Evolutionary conservation across 2,329 filamentous ascomycete species (phyloP), one percentile per base, ranked within the genome.

Genomic region (Pleurostoma richardsiae): DNA sequence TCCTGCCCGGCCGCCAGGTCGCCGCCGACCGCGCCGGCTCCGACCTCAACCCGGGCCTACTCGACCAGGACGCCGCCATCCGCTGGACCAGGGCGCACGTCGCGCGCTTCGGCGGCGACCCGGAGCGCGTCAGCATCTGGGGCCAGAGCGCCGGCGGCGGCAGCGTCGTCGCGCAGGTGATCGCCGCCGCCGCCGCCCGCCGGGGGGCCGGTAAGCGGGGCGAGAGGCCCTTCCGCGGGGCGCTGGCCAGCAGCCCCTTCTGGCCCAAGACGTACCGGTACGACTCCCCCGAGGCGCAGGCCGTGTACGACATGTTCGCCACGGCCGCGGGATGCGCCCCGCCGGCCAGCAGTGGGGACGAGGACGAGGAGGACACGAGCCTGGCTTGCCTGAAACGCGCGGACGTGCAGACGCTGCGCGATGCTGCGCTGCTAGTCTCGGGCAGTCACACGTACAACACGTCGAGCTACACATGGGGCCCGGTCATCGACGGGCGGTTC

Each of bases 211-310:
- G 19, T 19, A 19, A 19, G 19, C 19, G 19, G 19, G 48, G 46
- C 8, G 19, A 5, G n/a, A 39, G 30, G 26, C 46, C 56, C 11
- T 58, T 64, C 52, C 46, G 43, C 30, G 50, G 50, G 28, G 60
- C 59, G 11, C 56, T 61, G 46, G 55, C 58, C 8, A 75, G 69
- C 51, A 75, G 70, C 6, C 79, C 79, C 0, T 82, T 78, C 57
- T 82, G 78, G 79, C 74, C 76, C 1, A 80, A 80, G 59, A 80
- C 77, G 10, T 80, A 81, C 57, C 55, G 57, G 6, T 74, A 76
- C 56, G 70, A 80, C 52, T 64, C 63, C 4, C 63, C 68, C 1
- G 69, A 79, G 57, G 71, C 75, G 2, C 77, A 82, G 54, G 65
- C 56, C 6, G 62, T 79, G 1, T 82, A 79, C 53, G 61, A 71